Conservation (phyloP, 2,329 filamentous ascomycete genomes). For the Monilinia aucupariae region DNA sequence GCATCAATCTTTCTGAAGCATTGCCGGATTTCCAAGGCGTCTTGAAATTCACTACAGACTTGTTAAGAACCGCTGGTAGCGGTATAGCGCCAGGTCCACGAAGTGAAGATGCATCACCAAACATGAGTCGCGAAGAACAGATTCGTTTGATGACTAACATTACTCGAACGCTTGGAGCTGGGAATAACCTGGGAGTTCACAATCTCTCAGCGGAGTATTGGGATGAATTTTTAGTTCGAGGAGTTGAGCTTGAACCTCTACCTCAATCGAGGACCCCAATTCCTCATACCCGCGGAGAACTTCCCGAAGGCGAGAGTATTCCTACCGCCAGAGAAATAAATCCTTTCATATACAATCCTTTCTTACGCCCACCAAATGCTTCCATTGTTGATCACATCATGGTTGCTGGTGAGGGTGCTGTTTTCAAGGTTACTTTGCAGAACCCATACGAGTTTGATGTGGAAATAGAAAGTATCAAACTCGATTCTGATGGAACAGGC, state of each 20-base stretch:
- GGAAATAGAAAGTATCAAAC: conserved; percentile 73
- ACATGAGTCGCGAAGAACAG: conserved; percentile 77
- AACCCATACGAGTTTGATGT: conserved; percentile 93
- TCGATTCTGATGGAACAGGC: conserved; percentile 68
- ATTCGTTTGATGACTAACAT: conserved; percentile 79
- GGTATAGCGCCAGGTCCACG: conserved; percentile 69
- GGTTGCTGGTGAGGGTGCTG: conserved; percentile 71
- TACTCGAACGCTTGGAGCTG: conserved; percentile 72
- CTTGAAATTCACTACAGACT: conserved; percentile 77
- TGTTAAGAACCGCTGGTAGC: conserved; percentile 76
- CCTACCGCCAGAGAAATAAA: conserved; percentile 47
- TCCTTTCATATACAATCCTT: conserved; percentile 94
- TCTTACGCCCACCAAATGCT: conserved; percentile 62
- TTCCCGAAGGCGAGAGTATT: conserved; percentile 41
- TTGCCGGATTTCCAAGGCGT: conserved; percentile 87
- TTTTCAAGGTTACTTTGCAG: conserved; percentile 78
- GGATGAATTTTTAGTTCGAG: conserved; percentile 90
- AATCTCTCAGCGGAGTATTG: conserved; percentile 80
- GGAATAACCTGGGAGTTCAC: conserved; percentile 65
- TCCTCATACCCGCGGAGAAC: conserved; percentile 52
- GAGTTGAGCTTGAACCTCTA: conserved; percentile 63
- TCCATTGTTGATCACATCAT: conserved; percentile 60
- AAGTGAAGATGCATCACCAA: conserved; percentile 62
- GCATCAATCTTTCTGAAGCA: conserved; percentile 89
- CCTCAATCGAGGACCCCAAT: conserved; percentile 57